Percentiles rank a stretch among this genome's conserved stretches.
Evolutionary conservation across 2,329 filamentous ascomycete genomes (phyloP).

Genomic region (Thielaviopsis ethacetica): DNA sequence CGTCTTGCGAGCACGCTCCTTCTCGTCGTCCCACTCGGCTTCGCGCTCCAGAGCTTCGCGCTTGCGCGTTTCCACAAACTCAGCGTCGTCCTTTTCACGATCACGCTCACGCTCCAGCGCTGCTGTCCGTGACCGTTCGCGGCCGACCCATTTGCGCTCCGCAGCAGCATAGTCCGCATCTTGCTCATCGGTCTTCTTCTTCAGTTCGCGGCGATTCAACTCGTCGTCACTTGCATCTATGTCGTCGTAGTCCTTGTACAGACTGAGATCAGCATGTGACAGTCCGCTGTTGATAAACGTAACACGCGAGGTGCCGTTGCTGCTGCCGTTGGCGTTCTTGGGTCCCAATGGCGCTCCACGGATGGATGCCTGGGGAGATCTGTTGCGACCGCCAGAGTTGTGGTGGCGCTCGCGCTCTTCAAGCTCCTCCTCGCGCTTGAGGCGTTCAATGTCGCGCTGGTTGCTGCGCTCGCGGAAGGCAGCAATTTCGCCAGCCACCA

Average conservation of each 20-base stretch:
- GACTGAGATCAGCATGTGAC: slow-evolving; percentile 24
- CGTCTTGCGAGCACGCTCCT: slow-evolving; percentile 54
- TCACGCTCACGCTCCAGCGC: slow-evolving; percentile 74
- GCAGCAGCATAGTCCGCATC: slow-evolving; percentile 73
- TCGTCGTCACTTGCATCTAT: slow-evolving; percentile 79
- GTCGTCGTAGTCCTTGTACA: slow-evolving; percentile 57
- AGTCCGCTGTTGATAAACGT: slow-evolving; percentile 56
- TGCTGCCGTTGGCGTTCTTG: slow-evolving; percentile 46
- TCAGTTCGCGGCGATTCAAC: slow-evolving; percentile 53
- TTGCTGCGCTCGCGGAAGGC: slow-evolving; percentile 88
- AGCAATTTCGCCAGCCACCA: slow-evolving; percentile 83
- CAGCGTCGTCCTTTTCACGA: slow-evolving; percentile 60
- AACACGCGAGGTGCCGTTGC: slow-evolving; percentile 25
- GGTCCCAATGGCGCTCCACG: slow-evolving; percentile 68
- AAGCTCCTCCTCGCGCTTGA: slow-evolving; percentile 79
- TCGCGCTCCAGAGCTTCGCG: slow-evolving; percentile 49
- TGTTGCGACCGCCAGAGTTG: slow-evolving; percentile 23
- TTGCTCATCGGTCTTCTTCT: slow-evolving; percentile 56
- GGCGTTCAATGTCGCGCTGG: slow-evolving; percentile 70
- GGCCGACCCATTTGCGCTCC: slow-evolving; percentile 78
- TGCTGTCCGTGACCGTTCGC: slow-evolving; percentile 67
- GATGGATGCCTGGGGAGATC: slow-evolving; percentile 17
- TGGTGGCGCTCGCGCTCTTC: slow-evolving; percentile 70
- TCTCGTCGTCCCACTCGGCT: slow-evolving; percentile 75
- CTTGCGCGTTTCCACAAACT: slow-evolving; percentile 47